phyloP scores from a whole-genome alignment of 495 filamentous ascomycete species.

The Penicillium malachiteum region DNA sequence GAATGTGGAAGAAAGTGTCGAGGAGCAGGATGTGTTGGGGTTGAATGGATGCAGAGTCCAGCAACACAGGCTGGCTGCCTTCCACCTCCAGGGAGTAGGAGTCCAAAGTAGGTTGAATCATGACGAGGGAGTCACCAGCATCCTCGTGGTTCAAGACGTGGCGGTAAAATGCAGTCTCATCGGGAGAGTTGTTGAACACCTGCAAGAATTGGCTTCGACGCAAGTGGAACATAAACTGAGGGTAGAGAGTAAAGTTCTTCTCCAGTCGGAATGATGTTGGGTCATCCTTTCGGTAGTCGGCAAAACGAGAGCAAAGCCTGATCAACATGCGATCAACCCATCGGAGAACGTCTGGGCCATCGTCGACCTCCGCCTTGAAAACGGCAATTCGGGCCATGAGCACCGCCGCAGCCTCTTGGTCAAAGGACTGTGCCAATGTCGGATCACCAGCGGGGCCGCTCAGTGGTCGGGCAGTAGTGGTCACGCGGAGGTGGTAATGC shows the following conservation, averaged over 20 bases:
- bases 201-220: constrained; percentile 96
- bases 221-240: constrained; percentile 99
- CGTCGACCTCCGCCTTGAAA: constrained; percentile 98
- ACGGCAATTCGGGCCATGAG: constrained; percentile 98
- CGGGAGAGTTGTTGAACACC: constrained; percentile 99
- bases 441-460: constrained; percentile 96
- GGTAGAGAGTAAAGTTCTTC: constrained; percentile 99
- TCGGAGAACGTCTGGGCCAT: constrained; percentile 96
- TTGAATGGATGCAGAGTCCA: constrained; percentile 96
- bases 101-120: constrained; percentile 98
- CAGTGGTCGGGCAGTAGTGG: constrained; percentile 86
- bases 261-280: constrained; percentile 96
- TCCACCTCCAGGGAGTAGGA: constrained; percentile 97
- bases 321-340: constrained; percentile 99
- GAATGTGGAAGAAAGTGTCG: constrained; percentile 99
- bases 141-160: constrained; percentile 98
- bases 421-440: constrained; percentile 96
- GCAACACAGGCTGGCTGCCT: constrained; percentile 81
- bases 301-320: constrained; percentile 91
- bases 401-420: constrained; percentile 96
- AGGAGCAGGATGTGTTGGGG: constrained; percentile 91
- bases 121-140: constrained; percentile 92
- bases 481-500: constrained; percentile 92
- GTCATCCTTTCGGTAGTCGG: constrained; percentile 98
- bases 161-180: constrained; percentile 97